Percentiles rank a stretch among this genome's conserved stretches.
Conservation (phyloP, 306 rosid species). For the Citrullus mucosospermus region DNA sequence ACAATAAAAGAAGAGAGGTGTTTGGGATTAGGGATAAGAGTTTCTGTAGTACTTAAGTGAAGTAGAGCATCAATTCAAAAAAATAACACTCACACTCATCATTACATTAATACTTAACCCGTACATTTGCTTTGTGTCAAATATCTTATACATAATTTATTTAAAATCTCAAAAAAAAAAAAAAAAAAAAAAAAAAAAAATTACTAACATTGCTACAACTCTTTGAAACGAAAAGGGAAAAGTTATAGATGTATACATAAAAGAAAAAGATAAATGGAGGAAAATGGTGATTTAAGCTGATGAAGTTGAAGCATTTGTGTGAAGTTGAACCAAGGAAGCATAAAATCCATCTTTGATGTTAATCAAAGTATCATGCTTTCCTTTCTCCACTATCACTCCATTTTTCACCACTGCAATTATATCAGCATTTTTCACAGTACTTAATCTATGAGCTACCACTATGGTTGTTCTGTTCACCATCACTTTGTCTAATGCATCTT, state of each 20-base stretch:
- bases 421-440: constrained; percentile 52
- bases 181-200: neutral
- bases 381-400: constrained; percentile 57
- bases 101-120: too few species aligned
- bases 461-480: constrained; percentile 50
- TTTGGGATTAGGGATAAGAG: too few species aligned
- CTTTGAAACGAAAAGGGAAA: too few species aligned
- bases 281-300: neutral
- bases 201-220: neutral
- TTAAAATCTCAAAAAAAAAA: too few species aligned
- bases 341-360: constrained; percentile 40
- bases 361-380: constrained; percentile 48
- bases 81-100: too few species aligned
- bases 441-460: constrained; percentile 58
- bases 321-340: constrained; percentile 52
- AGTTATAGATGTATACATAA: neutral
- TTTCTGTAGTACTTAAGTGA: too few species aligned
- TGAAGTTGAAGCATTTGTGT: constrained; percentile 26
- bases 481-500: constrained; percentile 53
- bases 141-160: too few species aligned
- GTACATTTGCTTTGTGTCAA: too few species aligned
- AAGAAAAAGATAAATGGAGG: neutral
- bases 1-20: too few species aligned
- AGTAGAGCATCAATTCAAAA: too few species aligned
- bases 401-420: constrained; percentile 54